Evolutionary conservation across 768 basidiomycete genomes (phyloP).

Genomic region (Pleurotus tuoliensis): DNA sequence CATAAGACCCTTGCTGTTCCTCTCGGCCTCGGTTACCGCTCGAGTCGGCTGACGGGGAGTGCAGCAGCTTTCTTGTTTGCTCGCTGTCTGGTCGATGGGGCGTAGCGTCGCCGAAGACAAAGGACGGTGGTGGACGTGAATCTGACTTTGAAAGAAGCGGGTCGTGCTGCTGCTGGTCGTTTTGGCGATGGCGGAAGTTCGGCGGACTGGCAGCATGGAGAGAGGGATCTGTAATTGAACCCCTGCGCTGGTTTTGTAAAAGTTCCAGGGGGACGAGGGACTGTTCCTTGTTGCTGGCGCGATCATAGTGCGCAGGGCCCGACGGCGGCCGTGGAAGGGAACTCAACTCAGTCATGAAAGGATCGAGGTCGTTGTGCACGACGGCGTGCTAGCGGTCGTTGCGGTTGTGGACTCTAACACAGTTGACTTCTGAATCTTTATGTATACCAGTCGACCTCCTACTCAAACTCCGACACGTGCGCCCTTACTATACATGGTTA

Average conservation of each 20-base stretch:
- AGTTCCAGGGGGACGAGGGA: slow-evolving; percentile 75
- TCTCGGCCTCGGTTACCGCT: slow-evolving; percentile 23
- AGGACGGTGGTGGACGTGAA: slow-evolving; percentile 62
- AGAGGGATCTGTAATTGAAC: slow-evolving; percentile 81
- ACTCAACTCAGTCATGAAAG: neutral
- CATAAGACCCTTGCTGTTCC: slow-evolving; percentile 22
- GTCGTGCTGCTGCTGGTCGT: slow-evolving; percentile 24
- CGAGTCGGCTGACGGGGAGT: slow-evolving; percentile 51
- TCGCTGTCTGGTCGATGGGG: slow-evolving; percentile 30
- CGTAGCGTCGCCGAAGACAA: slow-evolving; percentile 68
- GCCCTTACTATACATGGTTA: slow-evolving; percentile 12
- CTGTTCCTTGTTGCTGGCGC: slow-evolving; percentile 24
- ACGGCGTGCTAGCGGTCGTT: neutral
- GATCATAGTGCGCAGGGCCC: slow-evolving; percentile 16
- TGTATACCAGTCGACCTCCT: slow-evolving; percentile 10
- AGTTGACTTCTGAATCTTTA: slow-evolving; percentile 15
- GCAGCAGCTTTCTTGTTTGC: slow-evolving; percentile 57
- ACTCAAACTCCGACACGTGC: slow-evolving; percentile 14
- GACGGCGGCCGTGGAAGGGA: slow-evolving; percentile 5
- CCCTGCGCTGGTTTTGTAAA: slow-evolving; percentile 76
- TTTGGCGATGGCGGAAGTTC: slow-evolving; percentile 19
- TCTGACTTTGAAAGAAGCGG: slow-evolving; percentile 27
- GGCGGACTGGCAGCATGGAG: slow-evolving; percentile 54
- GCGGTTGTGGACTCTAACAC: neutral
- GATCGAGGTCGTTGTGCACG: neutral